Evolutionary conservation across 768 basidiomycete species (phyloP).

Genomic region (Mycena olivaceomarginata): DNA sequence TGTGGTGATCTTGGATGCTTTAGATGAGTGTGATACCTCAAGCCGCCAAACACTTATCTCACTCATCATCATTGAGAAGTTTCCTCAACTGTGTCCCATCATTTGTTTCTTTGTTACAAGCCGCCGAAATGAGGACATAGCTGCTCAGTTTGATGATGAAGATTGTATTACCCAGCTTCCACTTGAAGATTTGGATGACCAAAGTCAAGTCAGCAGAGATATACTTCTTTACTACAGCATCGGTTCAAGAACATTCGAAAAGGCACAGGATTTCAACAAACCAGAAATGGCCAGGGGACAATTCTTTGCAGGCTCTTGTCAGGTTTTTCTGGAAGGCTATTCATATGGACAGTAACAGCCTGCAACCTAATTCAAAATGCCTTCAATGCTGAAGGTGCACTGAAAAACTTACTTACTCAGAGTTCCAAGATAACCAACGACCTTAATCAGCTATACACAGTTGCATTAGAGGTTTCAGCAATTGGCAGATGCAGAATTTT

Average conservation of each 20-base stretch:
- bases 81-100: no score
- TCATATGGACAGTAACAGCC: neutral
- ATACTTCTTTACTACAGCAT: constrained; percentile 6
- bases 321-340: neutral
- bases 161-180: no score
- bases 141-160: no score
- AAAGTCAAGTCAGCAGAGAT: constrained; percentile 4
- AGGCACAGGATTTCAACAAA: constrained; percentile 9
- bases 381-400: neutral
- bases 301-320: constrained; percentile 2
- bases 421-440: constrained; percentile 5
- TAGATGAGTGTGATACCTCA: neutral
- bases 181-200: neutral
- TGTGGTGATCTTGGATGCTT: neutral
- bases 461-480: neutral
- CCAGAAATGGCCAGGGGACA: constrained; percentile 9
- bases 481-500: neutral
- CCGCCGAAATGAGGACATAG: no score
- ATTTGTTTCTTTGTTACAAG: no score
- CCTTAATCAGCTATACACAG: neutral
- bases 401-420: neutral
- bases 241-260: neutral
- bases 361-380: neutral
- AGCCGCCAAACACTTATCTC: neutral
- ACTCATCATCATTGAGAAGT: no score